Conservation (phyloP, 2,329 filamentous ascomycete genomes). For the Ramichloridium luteum region DNA sequence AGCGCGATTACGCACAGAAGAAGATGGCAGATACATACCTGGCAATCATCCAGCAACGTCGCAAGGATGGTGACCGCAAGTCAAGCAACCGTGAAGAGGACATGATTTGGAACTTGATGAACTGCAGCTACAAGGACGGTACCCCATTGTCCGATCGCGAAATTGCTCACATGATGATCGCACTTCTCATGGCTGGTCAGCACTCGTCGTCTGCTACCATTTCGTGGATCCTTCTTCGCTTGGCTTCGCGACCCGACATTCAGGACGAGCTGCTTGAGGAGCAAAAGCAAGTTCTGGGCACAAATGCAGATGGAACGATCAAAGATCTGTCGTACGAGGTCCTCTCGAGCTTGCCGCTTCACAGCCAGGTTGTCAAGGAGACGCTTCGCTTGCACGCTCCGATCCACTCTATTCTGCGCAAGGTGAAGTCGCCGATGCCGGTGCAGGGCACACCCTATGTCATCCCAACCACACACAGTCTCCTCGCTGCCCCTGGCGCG, state of each 20-base stretch:
- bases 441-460: slow-evolving; percentile 72
- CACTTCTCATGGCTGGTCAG: slow-evolving; percentile 81
- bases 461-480: slow-evolving; percentile 65
- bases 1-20: slow-evolving; percentile 64
- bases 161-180: slow-evolving; percentile 88
- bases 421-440: slow-evolving; percentile 77
- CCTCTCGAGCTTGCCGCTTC: slow-evolving; percentile 65
- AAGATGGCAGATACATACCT: slow-evolving; percentile 74
- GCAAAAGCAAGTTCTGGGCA: slow-evolving; percentile 60
- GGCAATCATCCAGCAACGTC: slow-evolving; percentile 65
- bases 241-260: slow-evolving; percentile 65
- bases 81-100: slow-evolving; percentile 39
- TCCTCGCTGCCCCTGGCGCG: slow-evolving; percentile 77
- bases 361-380: slow-evolving; percentile 79
- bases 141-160: slow-evolving; percentile 67
- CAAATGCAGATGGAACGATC: slow-evolving; percentile 42
- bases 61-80: slow-evolving; percentile 33
- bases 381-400: slow-evolving; percentile 82
- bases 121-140: slow-evolving; percentile 73
- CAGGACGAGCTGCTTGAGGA: slow-evolving; percentile 74
- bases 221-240: slow-evolving; percentile 72
- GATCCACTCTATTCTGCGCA: slow-evolving; percentile 89
- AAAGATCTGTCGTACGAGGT: slow-evolving; percentile 66
- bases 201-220: slow-evolving; percentile 77
- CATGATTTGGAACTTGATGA: slow-evolving; percentile 88